Evolutionary conservation across 768 basidiomycete species (phyloP).

Genomic region (Xerocomellus chrysenteron): DNA sequence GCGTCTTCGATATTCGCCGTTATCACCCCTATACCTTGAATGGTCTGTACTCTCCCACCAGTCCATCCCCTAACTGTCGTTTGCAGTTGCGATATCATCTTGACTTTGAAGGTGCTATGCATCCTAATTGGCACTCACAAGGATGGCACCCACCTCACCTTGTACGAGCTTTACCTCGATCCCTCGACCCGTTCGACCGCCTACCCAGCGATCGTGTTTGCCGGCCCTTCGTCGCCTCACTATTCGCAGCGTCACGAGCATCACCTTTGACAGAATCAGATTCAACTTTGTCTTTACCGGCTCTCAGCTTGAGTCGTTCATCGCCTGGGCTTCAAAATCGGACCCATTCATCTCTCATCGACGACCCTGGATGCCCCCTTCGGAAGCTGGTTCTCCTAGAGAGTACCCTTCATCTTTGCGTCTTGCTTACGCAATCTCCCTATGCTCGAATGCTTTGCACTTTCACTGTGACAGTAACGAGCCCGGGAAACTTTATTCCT

Average conservation of each 20-base stretch:
- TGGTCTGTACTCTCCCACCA: not conserved
- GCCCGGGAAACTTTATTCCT: slow-evolving; percentile 31
- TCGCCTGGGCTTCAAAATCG: slow-evolving; percentile 37
- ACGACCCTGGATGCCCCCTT: slow-evolving; percentile 19
- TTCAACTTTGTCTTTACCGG: slow-evolving; percentile 28
- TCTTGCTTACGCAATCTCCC: slow-evolving; percentile 29
- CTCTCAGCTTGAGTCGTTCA: slow-evolving; percentile 37
- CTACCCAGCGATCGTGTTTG: slow-evolving; percentile 22
- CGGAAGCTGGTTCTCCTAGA: slow-evolving; percentile 37
- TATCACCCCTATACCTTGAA: slow-evolving; percentile 22
- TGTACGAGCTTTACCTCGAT: slow-evolving; percentile 36
- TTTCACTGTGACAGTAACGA: slow-evolving; percentile 39
- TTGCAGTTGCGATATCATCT: slow-evolving; percentile 21
- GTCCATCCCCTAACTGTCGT: slow-evolving; percentile 1
- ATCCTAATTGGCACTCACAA: slow-evolving; percentile 16
- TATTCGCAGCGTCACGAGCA: not conserved
- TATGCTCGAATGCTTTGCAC: slow-evolving; percentile 35
- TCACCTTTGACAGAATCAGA: slow-evolving; percentile 34
- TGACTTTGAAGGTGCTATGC: slow-evolving; percentile 40
- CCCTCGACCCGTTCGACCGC: slow-evolving; percentile 31
- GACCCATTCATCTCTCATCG: slow-evolving; percentile 32
- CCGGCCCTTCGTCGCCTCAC: too few relatives aligned
- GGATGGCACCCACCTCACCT: slow-evolving; percentile 14
- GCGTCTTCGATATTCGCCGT: slow-evolving; percentile 34
- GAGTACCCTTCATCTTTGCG: slow-evolving; percentile 21